Conservation (phyloP, 2,329 filamentous ascomycete genomes). For the Pestalotiopsis sp. region DNA sequence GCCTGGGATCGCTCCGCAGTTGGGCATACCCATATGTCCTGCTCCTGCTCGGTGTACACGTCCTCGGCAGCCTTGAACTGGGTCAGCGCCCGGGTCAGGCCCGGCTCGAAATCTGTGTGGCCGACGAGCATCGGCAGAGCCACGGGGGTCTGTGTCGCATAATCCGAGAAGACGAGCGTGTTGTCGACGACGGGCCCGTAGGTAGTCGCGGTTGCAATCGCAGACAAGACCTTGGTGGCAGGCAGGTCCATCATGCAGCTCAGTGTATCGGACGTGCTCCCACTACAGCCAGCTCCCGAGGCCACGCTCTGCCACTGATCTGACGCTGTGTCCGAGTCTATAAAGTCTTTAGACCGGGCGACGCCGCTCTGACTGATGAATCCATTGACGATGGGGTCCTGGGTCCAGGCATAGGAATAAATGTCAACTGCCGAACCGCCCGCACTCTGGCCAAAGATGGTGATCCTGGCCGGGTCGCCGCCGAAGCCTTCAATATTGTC, state of each 20-base stretch:
- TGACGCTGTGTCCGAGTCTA: background rate
- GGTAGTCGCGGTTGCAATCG: background rate
- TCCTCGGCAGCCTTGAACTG: background rate
- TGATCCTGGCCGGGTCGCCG: constrained; percentile 33
- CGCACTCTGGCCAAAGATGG: constrained; percentile 13
- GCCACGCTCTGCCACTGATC: background rate
- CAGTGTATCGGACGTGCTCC: background rate
- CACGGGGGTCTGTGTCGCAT: background rate
- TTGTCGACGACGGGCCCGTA: constrained; percentile 3
- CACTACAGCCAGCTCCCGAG: background rate
- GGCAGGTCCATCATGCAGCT: background rate
- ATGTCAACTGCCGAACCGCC: constrained; percentile 8
- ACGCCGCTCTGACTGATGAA: constrained; percentile 6
- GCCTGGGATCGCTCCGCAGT: background rate
- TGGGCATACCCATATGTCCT: background rate
- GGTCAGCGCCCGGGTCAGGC: constrained; percentile 2
- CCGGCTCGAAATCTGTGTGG: constrained; percentile 8
- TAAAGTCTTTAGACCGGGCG: background rate
- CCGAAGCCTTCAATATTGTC: constrained; percentile 36
- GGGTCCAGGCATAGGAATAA: constrained; percentile 2
- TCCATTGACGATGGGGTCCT: constrained; percentile 9
- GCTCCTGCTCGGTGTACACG: background rate
- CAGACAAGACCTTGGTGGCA: background rate
- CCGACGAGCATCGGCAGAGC: constrained; percentile 7
- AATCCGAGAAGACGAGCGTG: constrained; percentile 8